Conservation (phyloP, 805 yeast species). For the Isabelozyma pseudorhagii region DNA sequence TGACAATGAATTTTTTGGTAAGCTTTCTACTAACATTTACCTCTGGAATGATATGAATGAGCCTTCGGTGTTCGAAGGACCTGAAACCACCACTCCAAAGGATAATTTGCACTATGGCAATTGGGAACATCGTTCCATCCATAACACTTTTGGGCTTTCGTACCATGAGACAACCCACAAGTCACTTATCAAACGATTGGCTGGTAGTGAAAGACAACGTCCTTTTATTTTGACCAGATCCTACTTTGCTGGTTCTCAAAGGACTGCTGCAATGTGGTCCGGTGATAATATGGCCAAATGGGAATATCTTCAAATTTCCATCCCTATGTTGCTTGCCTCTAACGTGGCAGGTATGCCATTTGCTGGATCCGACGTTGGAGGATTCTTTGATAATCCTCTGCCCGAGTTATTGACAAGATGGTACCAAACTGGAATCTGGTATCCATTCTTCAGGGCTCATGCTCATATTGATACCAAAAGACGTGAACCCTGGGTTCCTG, state of each 20-base stretch:
- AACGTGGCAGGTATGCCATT: constrained; percentile 87
- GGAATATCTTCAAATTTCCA: constrained; percentile 76
- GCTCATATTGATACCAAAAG: constrained; percentile 93
- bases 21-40: constrained; percentile 62
- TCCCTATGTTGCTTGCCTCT: constrained; percentile 84
- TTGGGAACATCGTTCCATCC: constrained; percentile 89
- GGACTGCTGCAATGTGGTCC: constrained; percentile 93
- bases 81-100: constrained; percentile 87
- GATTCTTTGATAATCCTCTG: constrained; percentile 88
- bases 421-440: constrained; percentile 96
- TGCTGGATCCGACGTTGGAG: constrained; percentile 96
- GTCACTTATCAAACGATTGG: constrained; percentile 54
- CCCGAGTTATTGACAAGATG: constrained; percentile 81
- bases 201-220: constrained; percentile 46
- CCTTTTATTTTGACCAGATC: constrained; percentile 89
- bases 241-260: constrained; percentile 87
- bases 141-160: constrained; percentile 78
- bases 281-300: constrained; percentile 95
- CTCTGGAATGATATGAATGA: constrained; percentile 99
- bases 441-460: constrained; percentile 95
- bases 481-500: constrained; percentile 88
- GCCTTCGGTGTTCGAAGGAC: constrained; percentile 92
- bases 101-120: constrained; percentile 75
- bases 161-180: constrained; percentile 77
- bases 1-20: constrained; percentile 31